A percentile compares a stretch with the other conserved stretches of the same genome.
Conservation (phyloP, 73 alveolate genomes). For the Symbiodinium natans region DNA sequence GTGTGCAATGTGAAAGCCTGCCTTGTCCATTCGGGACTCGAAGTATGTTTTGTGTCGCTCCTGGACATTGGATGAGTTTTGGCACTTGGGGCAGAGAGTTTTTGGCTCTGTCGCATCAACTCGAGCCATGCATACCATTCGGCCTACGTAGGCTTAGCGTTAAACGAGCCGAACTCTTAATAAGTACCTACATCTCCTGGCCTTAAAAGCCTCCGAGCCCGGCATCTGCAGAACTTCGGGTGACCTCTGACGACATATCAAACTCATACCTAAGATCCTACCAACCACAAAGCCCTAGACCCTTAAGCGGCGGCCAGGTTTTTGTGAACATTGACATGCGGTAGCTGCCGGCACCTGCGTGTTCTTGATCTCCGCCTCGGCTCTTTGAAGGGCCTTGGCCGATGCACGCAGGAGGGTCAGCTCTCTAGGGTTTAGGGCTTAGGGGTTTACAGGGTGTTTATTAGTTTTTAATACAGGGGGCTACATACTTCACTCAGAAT, state of each 20-base stretch:
- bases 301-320: not conserved
- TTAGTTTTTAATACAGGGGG: no score
- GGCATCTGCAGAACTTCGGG: no score
- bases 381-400: not conserved
- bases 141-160: no score
- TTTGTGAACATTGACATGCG: no score
- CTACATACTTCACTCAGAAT: no score
- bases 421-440: not conserved
- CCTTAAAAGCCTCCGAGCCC: no score
- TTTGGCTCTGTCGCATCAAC: not conserved
- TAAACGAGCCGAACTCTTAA: no score
- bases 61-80: not conserved
- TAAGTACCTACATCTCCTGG: not conserved
- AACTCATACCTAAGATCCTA: no score
- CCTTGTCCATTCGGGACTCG: slow-evolving; percentile 11
- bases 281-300: not conserved
- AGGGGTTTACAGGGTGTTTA: not conserved
- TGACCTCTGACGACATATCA: no score
- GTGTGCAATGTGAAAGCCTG: not conserved
- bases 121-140: no score
- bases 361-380: not conserved
- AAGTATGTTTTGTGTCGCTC: not conserved
- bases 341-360: no score
- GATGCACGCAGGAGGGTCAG: not conserved
- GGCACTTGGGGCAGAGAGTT: no score